A percentile compares a stretch with the other conserved stretches of the same genome.
These are phyloP conservation scores for Byssoonygena ceratinophila DNA, from an alignment of 2,329 filamentous ascomycete genomes.

Conservation along the genomic window DNA sequence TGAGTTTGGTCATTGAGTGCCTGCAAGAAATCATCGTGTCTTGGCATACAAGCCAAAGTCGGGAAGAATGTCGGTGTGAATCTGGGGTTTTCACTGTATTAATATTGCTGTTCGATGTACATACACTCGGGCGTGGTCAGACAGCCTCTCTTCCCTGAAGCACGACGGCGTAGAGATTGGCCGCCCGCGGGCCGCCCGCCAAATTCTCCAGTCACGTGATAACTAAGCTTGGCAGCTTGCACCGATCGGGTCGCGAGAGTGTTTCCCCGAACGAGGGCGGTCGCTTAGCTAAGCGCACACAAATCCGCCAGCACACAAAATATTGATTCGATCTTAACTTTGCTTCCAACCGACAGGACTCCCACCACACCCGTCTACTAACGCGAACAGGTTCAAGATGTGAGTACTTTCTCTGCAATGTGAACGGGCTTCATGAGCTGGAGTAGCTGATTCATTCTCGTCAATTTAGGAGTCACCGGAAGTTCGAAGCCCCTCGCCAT, in stretches of 20 bases:
- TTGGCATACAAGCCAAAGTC: no score
- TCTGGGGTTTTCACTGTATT: no score
- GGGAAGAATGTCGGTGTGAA: no score
- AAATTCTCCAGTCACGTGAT: conserved; percentile 7
- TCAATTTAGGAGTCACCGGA: conserved; percentile 46
- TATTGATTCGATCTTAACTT: conserved; percentile 10
- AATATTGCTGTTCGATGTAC: no score
- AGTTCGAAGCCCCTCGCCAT: conserved; percentile 85
- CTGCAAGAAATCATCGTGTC: no score
- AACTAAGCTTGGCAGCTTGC: not conserved
- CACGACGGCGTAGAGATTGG: no score
- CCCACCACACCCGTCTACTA: conserved; percentile 37
- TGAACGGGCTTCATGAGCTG: not conserved
- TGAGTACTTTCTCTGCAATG: conserved; percentile 23
- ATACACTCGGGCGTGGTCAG: no score
- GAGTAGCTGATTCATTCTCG: conserved; percentile 4
- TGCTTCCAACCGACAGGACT: conserved; percentile 24
- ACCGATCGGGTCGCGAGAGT: not conserved
- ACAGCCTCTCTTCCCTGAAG: no score
- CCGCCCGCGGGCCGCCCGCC: no score
- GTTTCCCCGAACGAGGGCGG: not conserved
- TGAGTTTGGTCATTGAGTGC: no score
- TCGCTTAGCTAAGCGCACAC: conserved; percentile 16
- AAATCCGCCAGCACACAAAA: conserved; percentile 16
- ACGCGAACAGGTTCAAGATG: conserved; percentile 41